Percentiles rank a stretch among this genome's conserved stretches.
Evolutionary conservation across 306 rosid genomes (phyloP).

Genomic region (Quercus bicolor): DNA sequence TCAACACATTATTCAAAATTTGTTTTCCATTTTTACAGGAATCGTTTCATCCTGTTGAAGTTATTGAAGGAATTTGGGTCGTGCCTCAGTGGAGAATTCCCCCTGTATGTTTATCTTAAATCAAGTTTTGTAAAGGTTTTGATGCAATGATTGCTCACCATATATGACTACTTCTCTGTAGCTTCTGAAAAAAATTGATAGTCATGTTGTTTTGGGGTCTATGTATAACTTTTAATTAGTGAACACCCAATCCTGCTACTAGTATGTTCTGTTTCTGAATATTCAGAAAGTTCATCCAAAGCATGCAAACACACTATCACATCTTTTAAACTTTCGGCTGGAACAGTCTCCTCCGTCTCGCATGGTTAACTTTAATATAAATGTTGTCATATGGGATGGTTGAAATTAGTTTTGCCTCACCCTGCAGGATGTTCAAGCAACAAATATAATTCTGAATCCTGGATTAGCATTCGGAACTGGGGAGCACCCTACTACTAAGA

Average conservation of each 20-base stretch:
- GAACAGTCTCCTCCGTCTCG: too few relatives aligned
- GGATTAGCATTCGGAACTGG: conserved; percentile 95
- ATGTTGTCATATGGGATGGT: background rate
- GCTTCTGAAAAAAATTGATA: conserved; percentile 12
- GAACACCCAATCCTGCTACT: background rate
- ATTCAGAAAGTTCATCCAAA: background rate
- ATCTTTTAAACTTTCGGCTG: background rate
- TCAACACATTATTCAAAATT: background rate
- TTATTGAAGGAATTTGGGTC: conserved; percentile 76
- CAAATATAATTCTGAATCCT: conserved; percentile 75
- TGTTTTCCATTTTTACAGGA: conserved; percentile 43
- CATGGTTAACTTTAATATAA: background rate
- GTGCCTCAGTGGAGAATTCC: conserved; percentile 82
- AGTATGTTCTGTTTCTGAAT: background rate
- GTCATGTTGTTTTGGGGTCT: background rate
- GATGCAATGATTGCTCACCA: background rate
- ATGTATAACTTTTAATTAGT: background rate
- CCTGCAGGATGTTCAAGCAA: conserved; percentile 64
- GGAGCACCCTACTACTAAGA: conserved; percentile 74
- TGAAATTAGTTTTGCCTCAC: background rate
- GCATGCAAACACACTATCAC: background rate
- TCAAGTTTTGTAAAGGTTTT: background rate
- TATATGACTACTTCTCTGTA: conserved; percentile 2
- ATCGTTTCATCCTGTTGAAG: conserved; percentile 64
- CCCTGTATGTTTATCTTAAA: conserved; percentile 47